Percentiles rank a stretch among this genome's conserved stretches.
These are phyloP conservation scores for Russula olivacea DNA, from an alignment of 768 basidiomycete genomes.

Conservation along the genomic window DNA sequence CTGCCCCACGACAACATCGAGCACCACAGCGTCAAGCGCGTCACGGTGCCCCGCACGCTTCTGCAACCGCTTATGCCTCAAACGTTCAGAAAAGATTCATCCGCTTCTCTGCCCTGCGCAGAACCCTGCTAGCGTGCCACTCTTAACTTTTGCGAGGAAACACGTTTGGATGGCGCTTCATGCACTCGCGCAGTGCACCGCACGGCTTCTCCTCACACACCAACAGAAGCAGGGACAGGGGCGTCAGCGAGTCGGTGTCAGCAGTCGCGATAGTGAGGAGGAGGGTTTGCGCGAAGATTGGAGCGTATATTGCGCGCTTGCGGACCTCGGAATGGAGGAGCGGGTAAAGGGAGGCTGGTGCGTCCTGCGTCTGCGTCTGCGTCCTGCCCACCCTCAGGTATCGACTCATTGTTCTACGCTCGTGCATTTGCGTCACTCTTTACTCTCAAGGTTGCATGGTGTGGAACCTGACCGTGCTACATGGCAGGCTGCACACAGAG, in stretches of 20 bases:
- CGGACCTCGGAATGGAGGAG: constrained; percentile 74
- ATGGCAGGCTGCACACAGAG: too few species aligned
- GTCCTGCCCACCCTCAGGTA: not conserved
- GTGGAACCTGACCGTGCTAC: too few species aligned
- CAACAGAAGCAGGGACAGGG: constrained; percentile 37
- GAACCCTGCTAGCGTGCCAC: too few species aligned
- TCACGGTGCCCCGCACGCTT: too few species aligned
- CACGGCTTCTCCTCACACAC: constrained; percentile 51
- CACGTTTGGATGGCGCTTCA: constrained; percentile 70
- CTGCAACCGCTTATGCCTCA: too few species aligned
- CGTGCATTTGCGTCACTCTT: not conserved
- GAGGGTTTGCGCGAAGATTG: constrained; percentile 44
- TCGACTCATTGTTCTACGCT: constrained; percentile 19
- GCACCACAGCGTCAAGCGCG: too few species aligned
- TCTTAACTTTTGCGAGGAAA: too few species aligned
- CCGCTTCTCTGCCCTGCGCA: too few species aligned
- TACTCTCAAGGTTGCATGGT: too few species aligned
- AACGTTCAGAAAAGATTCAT: too few species aligned
- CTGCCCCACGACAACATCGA: too few species aligned
- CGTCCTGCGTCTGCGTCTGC: constrained; percentile 29
- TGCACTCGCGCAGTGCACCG: constrained; percentile 65
- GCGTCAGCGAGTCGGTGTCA: constrained; percentile 17
- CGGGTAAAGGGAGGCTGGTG: constrained; percentile 43
- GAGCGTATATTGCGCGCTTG: constrained; percentile 53
- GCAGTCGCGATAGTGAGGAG: not conserved